phyloP scores from a whole-genome alignment of 2,329 filamentous ascomycete genomes.

The Boeremia lycopersici region DNA sequence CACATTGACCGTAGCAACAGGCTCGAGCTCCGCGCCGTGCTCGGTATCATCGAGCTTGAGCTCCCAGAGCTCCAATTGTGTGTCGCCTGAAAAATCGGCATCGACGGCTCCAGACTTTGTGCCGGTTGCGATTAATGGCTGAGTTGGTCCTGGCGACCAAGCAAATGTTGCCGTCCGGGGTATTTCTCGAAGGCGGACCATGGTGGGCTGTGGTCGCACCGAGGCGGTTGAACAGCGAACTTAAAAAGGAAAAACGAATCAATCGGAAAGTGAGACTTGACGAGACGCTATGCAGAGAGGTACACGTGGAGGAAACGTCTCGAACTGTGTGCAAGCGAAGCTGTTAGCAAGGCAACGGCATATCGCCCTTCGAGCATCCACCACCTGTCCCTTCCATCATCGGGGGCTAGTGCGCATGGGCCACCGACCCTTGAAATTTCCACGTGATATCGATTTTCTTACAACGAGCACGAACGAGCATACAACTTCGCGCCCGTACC shows the following conservation, averaged over 20 bases:
- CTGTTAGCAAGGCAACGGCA: conserved; percentile 31
- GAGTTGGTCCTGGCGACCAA: conserved; percentile 83
- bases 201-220: conserved; percentile 55
- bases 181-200: conserved; percentile 97
- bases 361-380: conserved; percentile 40
- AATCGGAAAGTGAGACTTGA: conserved; percentile 16
- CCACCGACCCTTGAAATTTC: conserved; percentile 34
- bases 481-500: conserved; percentile 5
- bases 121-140: conserved; percentile 87
- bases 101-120: conserved; percentile 94
- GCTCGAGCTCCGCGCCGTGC: conserved; percentile 81
- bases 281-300: conserved; percentile 17
- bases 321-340: conserved; percentile 22
- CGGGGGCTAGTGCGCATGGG: conserved; percentile 29
- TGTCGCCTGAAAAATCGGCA: conserved; percentile 97
- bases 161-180: conserved; percentile 95
- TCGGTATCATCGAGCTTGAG: conserved; percentile 78
- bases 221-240: conserved; percentile 31
- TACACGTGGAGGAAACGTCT: conserved; percentile 28
- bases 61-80: conserved; percentile 95
- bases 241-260: conserved; percentile 26
- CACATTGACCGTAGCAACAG: conserved; percentile 79
- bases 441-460: conserved; percentile 35
- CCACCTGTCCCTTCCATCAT: conserved; percentile 43
- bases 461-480: conserved; percentile 5